phyloP scores from a whole-genome alignment of 805 yeast genomes.

The Candida silvatica region DNA sequence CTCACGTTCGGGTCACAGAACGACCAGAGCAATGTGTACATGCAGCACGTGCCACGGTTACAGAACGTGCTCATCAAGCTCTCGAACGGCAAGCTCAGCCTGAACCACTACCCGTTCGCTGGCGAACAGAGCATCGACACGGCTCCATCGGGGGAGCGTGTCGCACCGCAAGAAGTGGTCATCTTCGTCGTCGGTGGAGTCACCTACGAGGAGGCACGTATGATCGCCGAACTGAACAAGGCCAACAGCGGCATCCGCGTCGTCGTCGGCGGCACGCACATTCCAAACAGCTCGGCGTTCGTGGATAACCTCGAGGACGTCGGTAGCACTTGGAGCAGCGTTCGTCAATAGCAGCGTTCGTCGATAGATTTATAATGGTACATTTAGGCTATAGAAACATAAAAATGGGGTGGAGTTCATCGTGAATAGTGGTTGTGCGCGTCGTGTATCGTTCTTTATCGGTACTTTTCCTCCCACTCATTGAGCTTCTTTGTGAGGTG shows the following conservation, averaged over 20 bases:
- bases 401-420: too few species aligned
- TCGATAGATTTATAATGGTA: not conserved
- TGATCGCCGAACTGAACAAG: conserved; percentile 62
- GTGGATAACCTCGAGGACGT: conserved; percentile 19
- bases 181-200: conserved; percentile 79
- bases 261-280: conserved; percentile 75
- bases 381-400: not conserved
- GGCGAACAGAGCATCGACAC: conserved; percentile 7
- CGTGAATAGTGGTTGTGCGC: too few species aligned
- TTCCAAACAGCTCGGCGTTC: conserved; percentile 38
- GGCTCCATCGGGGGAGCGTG: conserved; percentile 10
- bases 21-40: conserved; percentile 62
- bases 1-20: conserved; percentile 24
- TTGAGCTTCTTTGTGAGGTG: conserved; percentile 60
- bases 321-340: conserved; percentile 16
- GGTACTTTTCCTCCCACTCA: conserved; percentile 73
- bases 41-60: conserved; percentile 84
- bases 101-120: conserved; percentile 10
- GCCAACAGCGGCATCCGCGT: conserved; percentile 51
- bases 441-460: too few species aligned
- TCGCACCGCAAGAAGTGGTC: conserved; percentile 55
- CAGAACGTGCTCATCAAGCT: conserved; percentile 35
- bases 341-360: too few species aligned
- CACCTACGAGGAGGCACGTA: conserved; percentile 86
- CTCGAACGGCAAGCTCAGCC: conserved; percentile 33